These are phyloP conservation scores for Immersiporthe knoxdaviesiana DNA, from an alignment of 2,329 filamentous ascomycete genomes.

Conservation along the genomic window DNA sequence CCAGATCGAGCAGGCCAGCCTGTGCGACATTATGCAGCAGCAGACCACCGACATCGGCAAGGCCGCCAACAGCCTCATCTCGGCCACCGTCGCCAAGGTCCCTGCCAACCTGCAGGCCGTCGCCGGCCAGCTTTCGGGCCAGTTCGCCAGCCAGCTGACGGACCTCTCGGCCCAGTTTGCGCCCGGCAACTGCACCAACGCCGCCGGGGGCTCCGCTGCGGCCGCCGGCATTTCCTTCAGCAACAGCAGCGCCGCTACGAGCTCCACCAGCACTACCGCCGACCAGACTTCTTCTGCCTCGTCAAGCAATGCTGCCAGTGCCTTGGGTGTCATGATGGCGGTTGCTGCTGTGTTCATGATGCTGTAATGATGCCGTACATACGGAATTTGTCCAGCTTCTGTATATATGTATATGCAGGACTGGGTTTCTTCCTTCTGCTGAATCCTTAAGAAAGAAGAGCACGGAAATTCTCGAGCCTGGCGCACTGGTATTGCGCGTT, in stretches of 20 bases:
- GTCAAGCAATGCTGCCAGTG: constrained; percentile 12
- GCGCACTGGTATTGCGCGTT: neutral
- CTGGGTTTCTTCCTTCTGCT: neutral
- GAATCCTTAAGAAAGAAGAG: neutral
- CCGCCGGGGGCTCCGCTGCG: constrained; percentile 17
- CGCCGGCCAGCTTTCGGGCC: constrained; percentile 34
- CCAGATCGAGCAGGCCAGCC: constrained; percentile 36
- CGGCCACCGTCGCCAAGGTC: constrained; percentile 38
- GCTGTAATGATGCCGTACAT: constrained; percentile 15
- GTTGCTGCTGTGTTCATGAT: constrained; percentile 21
- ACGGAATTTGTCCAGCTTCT: neutral
- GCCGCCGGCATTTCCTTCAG: constrained; percentile 18
- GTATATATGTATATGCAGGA: neutral
- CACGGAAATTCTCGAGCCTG: neutral
- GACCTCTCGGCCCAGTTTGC: constrained; percentile 35
- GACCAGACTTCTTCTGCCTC: constrained; percentile 15
- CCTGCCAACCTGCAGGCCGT: constrained; percentile 36
- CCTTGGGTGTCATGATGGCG: constrained; percentile 17
- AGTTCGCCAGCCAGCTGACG: constrained; percentile 34
- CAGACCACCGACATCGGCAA: constrained; percentile 34
- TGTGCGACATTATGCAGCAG: constrained; percentile 36
- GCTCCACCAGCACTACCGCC: neutral
- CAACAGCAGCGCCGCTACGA: constrained; percentile 17
- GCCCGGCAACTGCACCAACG: constrained; percentile 38
- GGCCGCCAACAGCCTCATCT: constrained; percentile 36